Evolutionary conservation across 371 early-diverging fungal genomes (phyloP).

Genomic region (Mortierella sp.): DNA sequence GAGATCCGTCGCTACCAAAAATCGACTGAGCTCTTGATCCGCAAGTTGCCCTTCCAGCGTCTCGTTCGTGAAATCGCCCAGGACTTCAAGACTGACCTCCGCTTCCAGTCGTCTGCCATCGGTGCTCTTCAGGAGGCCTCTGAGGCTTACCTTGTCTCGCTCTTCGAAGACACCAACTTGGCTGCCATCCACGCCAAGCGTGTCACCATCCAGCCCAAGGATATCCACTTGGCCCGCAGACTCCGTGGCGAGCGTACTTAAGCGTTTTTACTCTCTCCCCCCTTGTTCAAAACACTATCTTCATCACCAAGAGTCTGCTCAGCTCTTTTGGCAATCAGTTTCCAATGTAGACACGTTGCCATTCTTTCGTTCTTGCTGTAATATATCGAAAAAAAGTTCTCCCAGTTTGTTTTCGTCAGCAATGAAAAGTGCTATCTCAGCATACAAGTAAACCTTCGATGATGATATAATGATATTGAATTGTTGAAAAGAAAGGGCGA

Average conservation of each 20-base stretch:
- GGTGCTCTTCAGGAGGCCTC: constrained; percentile 98
- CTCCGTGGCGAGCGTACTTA: constrained; percentile 93
- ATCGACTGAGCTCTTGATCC: constrained; percentile 97
- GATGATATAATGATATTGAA: too few relatives aligned
- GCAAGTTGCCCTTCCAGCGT: constrained; percentile 99
- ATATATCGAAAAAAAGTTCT: too few relatives aligned
- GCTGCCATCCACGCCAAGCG: constrained; percentile 99
- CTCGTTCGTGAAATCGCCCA: constrained; percentile 95
- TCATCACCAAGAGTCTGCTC: too few relatives aligned
- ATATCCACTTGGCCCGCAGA: constrained; percentile 97
- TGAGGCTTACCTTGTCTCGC: constrained; percentile 95
- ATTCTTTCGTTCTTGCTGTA: too few relatives aligned
- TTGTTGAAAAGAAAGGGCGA: too few relatives aligned
- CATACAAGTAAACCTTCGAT: too few relatives aligned
- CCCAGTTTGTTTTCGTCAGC: too few relatives aligned
- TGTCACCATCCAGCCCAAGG: constrained; percentile 99
- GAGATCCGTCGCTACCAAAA: constrained; percentile 98
- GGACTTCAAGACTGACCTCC: constrained; percentile 96
- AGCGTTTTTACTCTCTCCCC: constrained; percentile 29
- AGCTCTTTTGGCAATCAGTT: too few relatives aligned
- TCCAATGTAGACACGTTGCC: too few relatives aligned
- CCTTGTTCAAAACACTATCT: too few relatives aligned
- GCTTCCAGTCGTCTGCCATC: constrained; percentile 97
- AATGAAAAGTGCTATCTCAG: too few relatives aligned
- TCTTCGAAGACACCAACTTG: constrained; percentile 98